These are phyloP conservation scores for Chrysosporium queenslandicum DNA, from an alignment of 2,329 filamentous ascomycete species.

Conservation along the genomic window DNA sequence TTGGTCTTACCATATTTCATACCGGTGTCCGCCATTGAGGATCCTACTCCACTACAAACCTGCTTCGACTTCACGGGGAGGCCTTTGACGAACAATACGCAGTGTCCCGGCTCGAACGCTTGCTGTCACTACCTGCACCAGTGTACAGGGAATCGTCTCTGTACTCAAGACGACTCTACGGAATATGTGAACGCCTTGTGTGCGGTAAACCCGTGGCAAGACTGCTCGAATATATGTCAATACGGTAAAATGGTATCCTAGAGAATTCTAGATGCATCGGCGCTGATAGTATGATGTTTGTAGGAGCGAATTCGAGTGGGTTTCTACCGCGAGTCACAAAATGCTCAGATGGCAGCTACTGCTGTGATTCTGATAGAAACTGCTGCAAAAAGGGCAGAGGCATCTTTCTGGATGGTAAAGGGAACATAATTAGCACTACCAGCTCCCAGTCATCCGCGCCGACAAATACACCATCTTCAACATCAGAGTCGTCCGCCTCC, in stretches of 20 bases:
- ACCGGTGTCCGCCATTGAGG: not conserved
- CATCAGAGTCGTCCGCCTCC: not conserved
- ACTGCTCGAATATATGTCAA: constrained; percentile 14
- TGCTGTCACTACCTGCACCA: constrained; percentile 14
- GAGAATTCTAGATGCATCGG: not conserved
- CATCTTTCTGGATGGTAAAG: constrained; percentile 4
- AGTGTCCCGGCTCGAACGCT: constrained; percentile 14
- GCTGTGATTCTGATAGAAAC: constrained; percentile 9
- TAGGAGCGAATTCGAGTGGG: constrained; percentile 3
- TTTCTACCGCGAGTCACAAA: constrained; percentile 7
- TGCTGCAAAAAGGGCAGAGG: constrained; percentile 10
- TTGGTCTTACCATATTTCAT: not conserved
- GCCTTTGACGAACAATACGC: constrained; percentile 13
- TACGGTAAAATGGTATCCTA: constrained; percentile 2
- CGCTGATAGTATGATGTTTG: not conserved
- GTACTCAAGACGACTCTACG: constrained; percentile 9
- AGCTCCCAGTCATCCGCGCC: not conserved
- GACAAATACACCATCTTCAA: not conserved
- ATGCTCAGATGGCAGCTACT: constrained; percentile 11
- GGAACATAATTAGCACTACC: constrained; percentile 5
- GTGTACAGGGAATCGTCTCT: constrained; percentile 12
- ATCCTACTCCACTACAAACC: constrained; percentile 11
- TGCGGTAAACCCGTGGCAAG: constrained; percentile 12
- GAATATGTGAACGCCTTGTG: constrained; percentile 13
- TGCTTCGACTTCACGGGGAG: constrained; percentile 13